Evolutionary conservation across 164 flowering plant species (phyloP).

Genomic region (Magnolia sinica): DNA sequence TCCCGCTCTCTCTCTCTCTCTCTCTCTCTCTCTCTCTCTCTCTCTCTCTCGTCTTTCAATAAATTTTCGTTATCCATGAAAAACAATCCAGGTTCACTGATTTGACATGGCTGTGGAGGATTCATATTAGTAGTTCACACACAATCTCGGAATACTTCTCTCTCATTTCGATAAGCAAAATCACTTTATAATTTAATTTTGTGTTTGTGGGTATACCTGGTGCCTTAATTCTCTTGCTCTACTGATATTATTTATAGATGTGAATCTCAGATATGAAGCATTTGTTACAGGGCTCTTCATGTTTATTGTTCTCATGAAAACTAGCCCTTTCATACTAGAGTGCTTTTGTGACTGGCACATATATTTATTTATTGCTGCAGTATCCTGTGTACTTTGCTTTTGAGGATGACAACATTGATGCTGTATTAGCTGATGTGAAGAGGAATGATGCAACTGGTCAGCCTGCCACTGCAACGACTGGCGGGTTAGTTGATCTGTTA

Average conservation of each 20-base stretch:
- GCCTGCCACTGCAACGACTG: conserved; percentile 94
- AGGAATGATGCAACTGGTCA: conserved; percentile 83
- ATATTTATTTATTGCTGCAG: conserved; percentile 39
- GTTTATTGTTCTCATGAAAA: too few species aligned
- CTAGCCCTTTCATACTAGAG: too few species aligned
- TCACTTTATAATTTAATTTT: background rate
- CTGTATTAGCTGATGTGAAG: conserved; percentile 74
- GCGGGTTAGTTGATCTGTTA: conserved; percentile 68
- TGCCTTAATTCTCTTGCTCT: background rate
- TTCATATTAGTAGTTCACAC: too few species aligned
- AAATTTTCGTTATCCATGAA: too few species aligned
- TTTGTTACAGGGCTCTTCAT: background rate
- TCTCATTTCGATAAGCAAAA: background rate
- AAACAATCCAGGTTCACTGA: too few species aligned
- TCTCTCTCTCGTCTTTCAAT: too few species aligned
- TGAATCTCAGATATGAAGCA: background rate
- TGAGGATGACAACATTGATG: conserved; percentile 71
- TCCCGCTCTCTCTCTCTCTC: too few species aligned
- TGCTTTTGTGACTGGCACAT: background rate
- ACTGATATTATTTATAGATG: background rate
- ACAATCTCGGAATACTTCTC: background rate
- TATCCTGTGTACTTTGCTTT: conserved; percentile 97
- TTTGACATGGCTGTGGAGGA: too few species aligned
- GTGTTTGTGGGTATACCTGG: background rate
- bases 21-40: too few species aligned